These are phyloP conservation scores for Tagetes erecta DNA, from an alignment of 129 eudicot genomes.

Conservation along the genomic window DNA sequence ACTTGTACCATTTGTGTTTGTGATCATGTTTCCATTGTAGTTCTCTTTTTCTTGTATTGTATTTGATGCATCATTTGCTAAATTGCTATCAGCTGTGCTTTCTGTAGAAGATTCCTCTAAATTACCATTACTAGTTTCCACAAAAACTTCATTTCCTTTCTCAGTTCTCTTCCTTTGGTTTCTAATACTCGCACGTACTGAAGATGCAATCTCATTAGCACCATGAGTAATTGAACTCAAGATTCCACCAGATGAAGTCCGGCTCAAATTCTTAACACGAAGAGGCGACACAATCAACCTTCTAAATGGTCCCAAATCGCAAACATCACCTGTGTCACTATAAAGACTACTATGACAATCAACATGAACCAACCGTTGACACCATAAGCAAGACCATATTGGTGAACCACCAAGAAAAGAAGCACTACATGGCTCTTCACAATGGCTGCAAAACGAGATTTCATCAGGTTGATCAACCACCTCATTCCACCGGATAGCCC, in stretches of 20 bases:
- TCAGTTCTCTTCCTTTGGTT: constrained; percentile 74
- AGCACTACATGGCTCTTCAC: constrained; percentile 94
- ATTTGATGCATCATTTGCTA: constrained; percentile 43
- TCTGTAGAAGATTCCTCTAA: constrained; percentile 49
- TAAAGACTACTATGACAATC: constrained; percentile 82
- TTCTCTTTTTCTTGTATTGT: constrained; percentile 53
- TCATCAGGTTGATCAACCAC: constrained; percentile 83
- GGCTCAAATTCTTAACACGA: constrained; percentile 64
- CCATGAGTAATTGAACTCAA: constrained; percentile 90
- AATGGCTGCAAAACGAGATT: constrained; percentile 78
- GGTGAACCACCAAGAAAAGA: constrained; percentile 96
- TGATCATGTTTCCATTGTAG: constrained; percentile 36
- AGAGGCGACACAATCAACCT: constrained; percentile 83
- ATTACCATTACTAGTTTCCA: constrained; percentile 47
- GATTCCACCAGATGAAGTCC: constrained; percentile 65
- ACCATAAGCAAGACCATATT: constrained; percentile 53
- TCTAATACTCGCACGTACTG: constrained; percentile 92
- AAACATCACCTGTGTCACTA: constrained; percentile 83
- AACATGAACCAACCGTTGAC: constrained; percentile 71
- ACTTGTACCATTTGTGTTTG: constrained; percentile 40
- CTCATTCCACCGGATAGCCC: constrained; percentile 96
- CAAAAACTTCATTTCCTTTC: constrained; percentile 49
- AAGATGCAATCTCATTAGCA: constrained; percentile 94
- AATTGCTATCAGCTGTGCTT: constrained; percentile 41
- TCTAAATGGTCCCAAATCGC: constrained; percentile 89